Conservation (phyloP, 257 asterid genomes). For the Gardenia jasminoides region DNA sequence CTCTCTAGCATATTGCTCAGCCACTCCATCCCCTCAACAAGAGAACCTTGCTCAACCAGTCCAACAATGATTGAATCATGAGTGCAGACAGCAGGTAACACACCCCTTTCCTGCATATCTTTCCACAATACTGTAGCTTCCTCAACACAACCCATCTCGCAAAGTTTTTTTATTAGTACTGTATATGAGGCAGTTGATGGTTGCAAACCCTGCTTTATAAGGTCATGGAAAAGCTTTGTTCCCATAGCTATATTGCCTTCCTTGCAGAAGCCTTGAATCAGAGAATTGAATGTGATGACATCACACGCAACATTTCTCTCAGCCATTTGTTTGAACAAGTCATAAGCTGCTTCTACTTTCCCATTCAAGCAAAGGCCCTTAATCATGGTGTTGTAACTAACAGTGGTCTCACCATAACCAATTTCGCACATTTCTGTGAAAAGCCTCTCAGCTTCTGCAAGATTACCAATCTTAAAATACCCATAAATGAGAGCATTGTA, state of each 20-base stretch:
- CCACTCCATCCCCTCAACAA: conserved; percentile 48
- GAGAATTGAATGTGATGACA: conserved; percentile 44
- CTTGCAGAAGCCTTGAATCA: conserved; percentile 51
- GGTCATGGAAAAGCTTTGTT: conserved; percentile 36
- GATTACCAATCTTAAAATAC: conserved; percentile 41
- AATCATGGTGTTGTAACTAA: conserved; percentile 60
- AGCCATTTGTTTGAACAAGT: conserved; percentile 50
- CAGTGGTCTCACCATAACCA: conserved; percentile 47
- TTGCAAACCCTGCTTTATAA: conserved; percentile 44
- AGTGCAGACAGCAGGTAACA: conserved; percentile 31
- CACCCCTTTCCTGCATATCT: conserved; percentile 52
- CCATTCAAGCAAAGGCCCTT: conserved; percentile 52
- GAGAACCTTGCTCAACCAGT: conserved; percentile 42
- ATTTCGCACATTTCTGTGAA: conserved; percentile 51
- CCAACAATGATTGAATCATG: conserved; percentile 47
- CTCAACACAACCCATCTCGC: conserved; percentile 42
- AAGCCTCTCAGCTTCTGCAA: conserved; percentile 61
- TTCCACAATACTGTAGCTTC: conserved; percentile 56
- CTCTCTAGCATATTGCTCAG: conserved; percentile 39
- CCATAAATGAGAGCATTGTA: conserved; percentile 58
- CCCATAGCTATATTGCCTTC: conserved; percentile 41
- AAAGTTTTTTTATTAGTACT: conserved; percentile 41
- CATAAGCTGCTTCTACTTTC: conserved; percentile 48
- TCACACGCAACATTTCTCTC: conserved; percentile 41
- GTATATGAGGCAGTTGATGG: conserved; percentile 45